Conservation (phyloP, 768 basidiomycete species). For the Xerocomellus chrysenteron region DNA sequence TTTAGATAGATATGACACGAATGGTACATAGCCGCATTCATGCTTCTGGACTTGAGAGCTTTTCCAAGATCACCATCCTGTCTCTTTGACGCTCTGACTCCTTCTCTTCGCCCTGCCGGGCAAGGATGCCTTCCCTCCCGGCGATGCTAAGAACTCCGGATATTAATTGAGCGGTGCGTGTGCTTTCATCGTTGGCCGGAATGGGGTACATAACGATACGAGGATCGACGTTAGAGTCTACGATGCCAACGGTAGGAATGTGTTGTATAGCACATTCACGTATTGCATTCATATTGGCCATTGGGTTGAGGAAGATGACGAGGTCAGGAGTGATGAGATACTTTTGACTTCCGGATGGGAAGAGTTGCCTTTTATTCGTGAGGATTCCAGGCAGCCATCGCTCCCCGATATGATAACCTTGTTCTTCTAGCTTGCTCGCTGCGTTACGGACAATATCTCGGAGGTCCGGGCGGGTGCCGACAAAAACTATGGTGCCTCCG, state of each 20-base stretch:
- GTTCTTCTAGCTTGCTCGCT: conserved; percentile 71
- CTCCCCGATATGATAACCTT: conserved; percentile 83
- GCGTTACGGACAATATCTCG: conserved; percentile 74
- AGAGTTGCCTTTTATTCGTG: conserved; percentile 80
- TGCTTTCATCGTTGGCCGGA: conserved; percentile 96
- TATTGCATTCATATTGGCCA: conserved; percentile 80
- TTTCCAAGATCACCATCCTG: conserved; percentile 26
- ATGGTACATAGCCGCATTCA: conserved; percentile 12
- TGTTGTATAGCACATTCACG: conserved; percentile 88
- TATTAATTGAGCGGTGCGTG: conserved; percentile 86
- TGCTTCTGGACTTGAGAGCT: conserved; percentile 16
- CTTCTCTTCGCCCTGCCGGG: conserved; percentile 35
- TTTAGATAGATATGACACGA: conserved; percentile 22
- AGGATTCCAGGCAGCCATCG: conserved; percentile 95
- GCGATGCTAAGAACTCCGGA: conserved; percentile 90
- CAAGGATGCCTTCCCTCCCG: conserved; percentile 67
- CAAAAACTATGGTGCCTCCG: conserved; percentile 85
- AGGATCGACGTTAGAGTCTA: conserved; percentile 95
- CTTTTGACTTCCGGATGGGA: conserved; percentile 54
- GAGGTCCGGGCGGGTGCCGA: conserved; percentile 84
- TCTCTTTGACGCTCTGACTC: conserved; percentile 24
- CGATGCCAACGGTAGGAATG: conserved; percentile 90
- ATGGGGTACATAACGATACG: conserved; percentile 97
- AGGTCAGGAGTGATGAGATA: conserved; percentile 78
- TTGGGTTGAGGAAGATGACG: conserved; percentile 87